Conservation (phyloP, 2,329 filamentous ascomycete species). For the Fusarium pseudocircinatum region DNA sequence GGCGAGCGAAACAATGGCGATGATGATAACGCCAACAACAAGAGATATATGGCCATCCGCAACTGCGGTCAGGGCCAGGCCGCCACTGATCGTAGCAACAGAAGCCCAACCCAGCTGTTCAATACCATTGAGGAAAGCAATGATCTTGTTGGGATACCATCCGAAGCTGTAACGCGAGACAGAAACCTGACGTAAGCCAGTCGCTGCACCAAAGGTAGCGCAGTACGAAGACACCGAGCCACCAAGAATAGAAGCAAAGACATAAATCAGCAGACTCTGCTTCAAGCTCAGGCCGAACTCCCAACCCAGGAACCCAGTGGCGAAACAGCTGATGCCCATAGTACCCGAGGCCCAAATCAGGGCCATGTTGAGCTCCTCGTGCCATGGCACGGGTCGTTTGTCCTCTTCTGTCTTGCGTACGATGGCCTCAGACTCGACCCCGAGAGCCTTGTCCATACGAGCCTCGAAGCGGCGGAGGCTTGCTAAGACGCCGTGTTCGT, state of each 20-base stretch:
- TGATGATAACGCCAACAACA: neutral
- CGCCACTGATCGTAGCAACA: conserved; percentile 6
- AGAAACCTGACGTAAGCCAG: neutral
- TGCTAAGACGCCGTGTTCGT: neutral
- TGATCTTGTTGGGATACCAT: conserved; percentile 11
- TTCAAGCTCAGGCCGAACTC: conserved; percentile 11
- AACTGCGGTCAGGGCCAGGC: neutral
- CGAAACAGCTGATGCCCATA: conserved; percentile 8
- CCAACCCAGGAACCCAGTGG: conserved; percentile 6
- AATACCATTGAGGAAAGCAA: conserved; percentile 2
- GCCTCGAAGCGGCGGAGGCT: conserved; percentile 10
- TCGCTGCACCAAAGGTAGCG: conserved; percentile 2
- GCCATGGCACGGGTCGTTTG: conserved; percentile 1
- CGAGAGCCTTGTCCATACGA: conserved; percentile 1
- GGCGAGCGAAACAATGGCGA: conserved; percentile 6
- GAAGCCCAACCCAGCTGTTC: conserved; percentile 10
- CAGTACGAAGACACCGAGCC: conserved; percentile 1
- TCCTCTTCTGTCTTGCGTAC: conserved; percentile 5
- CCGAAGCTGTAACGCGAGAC: conserved; percentile 7
- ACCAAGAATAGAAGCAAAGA: conserved; percentile 6
- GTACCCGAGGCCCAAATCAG: conserved; percentile 6
- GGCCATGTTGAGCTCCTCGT: conserved; percentile 10
- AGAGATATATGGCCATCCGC: conserved; percentile 1
- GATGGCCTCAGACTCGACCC: conserved; percentile 3
- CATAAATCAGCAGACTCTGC: conserved; percentile 1